phyloP scores from a whole-genome alignment of 306 rosid genomes.

The Dryas alaskensis region DNA sequence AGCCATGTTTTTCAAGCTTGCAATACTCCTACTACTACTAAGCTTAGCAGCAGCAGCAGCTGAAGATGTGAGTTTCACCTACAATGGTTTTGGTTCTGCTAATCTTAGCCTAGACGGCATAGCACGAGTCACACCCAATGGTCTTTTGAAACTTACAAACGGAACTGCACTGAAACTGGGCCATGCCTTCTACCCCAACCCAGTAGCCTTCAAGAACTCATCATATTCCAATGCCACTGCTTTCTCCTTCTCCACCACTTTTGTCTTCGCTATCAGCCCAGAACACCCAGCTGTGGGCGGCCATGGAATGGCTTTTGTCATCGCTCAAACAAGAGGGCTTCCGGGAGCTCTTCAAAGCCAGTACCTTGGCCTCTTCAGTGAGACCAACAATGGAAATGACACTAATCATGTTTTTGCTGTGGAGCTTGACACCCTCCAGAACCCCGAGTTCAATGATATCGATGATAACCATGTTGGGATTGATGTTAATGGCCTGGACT shows the following conservation, averaged over 20 bases:
- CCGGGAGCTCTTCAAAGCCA: neutral
- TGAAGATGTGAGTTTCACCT: neutral
- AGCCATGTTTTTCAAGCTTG: neutral
- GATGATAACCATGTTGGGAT: constrained; percentile 21
- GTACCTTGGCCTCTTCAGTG: constrained; percentile 19
- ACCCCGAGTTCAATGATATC: neutral
- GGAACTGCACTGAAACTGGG: too few species aligned
- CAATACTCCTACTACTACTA: neutral
- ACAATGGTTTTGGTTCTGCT: neutral
- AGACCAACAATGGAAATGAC: neutral
- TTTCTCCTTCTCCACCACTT: too few species aligned
- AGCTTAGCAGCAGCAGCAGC: neutral
- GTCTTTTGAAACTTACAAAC: neutral
- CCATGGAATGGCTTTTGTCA: constrained; percentile 12
- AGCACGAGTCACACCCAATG: constrained; percentile 1
- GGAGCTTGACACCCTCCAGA: constrained; percentile 6
- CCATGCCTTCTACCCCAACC: too few species aligned
- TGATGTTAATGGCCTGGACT: constrained; percentile 8
- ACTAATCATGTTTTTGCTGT: constrained; percentile 15
- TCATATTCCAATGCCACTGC: too few species aligned
- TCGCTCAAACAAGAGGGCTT: constrained; percentile 6
- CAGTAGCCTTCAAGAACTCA: too few species aligned
- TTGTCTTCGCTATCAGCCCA: neutral
- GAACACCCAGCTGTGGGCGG: neutral
- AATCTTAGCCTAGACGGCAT: neutral